These are phyloP conservation scores for Sphagnum tenellum DNA, from an alignment of 225 moss, liverwort and hornwort genomes.

Conservation along the genomic window DNA sequence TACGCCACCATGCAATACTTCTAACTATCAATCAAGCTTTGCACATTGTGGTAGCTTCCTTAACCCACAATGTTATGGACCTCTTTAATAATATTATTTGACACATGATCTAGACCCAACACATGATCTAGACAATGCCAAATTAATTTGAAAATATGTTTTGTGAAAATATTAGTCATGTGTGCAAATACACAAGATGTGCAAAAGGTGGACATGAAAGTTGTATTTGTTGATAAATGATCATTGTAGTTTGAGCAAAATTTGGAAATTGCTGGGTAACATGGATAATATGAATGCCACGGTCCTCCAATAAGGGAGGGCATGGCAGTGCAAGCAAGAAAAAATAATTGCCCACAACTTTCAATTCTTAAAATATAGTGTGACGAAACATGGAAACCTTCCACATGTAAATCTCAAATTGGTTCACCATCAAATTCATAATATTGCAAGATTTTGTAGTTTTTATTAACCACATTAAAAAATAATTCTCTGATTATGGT, in stretches of 20 bases:
- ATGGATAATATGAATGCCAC: slow-evolving; percentile 17
- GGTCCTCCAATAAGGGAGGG: slow-evolving; percentile 16
- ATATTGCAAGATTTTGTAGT: too few species aligned
- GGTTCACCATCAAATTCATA: too few species aligned
- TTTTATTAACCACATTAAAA: too few species aligned
- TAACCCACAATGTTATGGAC: too few species aligned
- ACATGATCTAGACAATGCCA: too few species aligned
- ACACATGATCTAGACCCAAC: too few species aligned
- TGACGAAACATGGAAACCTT: slow-evolving; percentile 43
- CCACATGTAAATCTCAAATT: slow-evolving; percentile 36
- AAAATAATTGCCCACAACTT: slow-evolving; percentile 52
- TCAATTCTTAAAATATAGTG: slow-evolving; percentile 54
- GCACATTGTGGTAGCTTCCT: slow-evolving; percentile 13
- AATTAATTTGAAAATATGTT: too few species aligned
- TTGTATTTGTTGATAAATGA: too few species aligned
- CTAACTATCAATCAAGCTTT: slow-evolving; percentile 13
- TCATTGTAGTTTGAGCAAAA: slow-evolving; percentile 5
- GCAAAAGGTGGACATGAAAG: too few species aligned
- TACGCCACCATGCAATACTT: slow-evolving; percentile 43
- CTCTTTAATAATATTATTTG: too few species aligned
- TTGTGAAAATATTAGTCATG: too few species aligned
- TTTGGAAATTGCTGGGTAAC: slow-evolving; percentile 7
- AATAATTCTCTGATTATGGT: not conserved
- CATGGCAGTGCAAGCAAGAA: slow-evolving; percentile 15
- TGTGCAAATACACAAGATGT: too few species aligned